phyloP scores from a whole-genome alignment of 352 stramenopile genomes.

The Albugo candida region DNA sequence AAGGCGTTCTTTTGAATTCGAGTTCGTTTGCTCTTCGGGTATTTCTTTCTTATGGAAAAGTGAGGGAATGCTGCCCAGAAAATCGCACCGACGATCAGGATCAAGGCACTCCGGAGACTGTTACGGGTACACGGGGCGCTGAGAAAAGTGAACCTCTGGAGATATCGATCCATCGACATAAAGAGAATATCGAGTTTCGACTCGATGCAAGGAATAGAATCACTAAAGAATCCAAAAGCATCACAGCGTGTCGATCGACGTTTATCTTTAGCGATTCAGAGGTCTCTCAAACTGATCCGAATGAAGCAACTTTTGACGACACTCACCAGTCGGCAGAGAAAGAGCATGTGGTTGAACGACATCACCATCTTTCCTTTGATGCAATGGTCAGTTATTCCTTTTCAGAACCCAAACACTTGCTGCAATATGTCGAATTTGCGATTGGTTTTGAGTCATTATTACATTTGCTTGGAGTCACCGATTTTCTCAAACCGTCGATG shows the following conservation, averaged over 20 bases:
- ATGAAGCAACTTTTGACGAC: background rate
- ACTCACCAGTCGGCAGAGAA: background rate
- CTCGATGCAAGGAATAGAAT: conserved; percentile 60
- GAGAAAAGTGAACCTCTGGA: conserved; percentile 34
- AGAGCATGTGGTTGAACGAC: conserved; percentile 20
- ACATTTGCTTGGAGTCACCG: conserved; percentile 34
- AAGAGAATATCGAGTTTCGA: conserved; percentile 36
- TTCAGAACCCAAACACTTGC: conserved; percentile 9
- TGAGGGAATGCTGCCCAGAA: conserved; percentile 17
- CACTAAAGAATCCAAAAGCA: conserved; percentile 30
- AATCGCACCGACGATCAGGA: background rate
- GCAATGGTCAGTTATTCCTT: conserved; percentile 78
- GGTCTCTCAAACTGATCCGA: background rate
- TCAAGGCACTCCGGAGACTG: background rate
- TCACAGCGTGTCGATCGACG: conserved; percentile 26
- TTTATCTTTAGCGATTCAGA: conserved; percentile 18
- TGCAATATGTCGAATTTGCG: conserved; percentile 76
- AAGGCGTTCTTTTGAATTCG: conserved; percentile 67
- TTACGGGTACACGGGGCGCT: conserved; percentile 17
- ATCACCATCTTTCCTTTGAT: conserved; percentile 53
- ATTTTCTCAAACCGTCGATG: conserved; percentile 18
- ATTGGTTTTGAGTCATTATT: conserved; percentile 75
- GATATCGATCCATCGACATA: conserved; percentile 35
- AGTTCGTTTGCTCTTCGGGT: conserved; percentile 44
- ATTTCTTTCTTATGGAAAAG: conserved; percentile 72